phyloP scores from a whole-genome alignment of 176 grass and related monocot genomes.

The Alopecurus myosuroides region DNA sequence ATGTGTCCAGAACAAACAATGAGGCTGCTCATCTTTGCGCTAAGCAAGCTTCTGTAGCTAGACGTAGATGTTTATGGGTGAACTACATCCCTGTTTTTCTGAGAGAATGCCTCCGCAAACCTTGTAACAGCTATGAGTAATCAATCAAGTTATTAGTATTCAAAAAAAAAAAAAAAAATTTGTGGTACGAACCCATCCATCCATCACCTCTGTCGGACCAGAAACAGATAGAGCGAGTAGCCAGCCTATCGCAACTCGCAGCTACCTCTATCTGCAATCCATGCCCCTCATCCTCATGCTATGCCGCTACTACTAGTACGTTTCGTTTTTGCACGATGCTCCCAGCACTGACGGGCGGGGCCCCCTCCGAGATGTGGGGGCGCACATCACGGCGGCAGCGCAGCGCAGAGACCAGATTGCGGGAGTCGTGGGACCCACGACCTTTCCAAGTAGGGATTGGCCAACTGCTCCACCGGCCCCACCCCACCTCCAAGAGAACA shows the following conservation, averaged over 20 bases:
- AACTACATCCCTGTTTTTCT: too few species aligned
- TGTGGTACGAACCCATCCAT: background rate
- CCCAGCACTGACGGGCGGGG: background rate
- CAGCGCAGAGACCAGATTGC: slow-evolving; percentile 14
- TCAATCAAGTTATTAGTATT: too few species aligned
- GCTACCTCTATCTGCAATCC: background rate
- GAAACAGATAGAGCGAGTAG: background rate
- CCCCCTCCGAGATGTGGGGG: background rate
- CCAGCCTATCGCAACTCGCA: background rate
- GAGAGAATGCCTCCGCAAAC: too few species aligned
- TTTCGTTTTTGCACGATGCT: too few species aligned
- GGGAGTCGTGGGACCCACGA: slow-evolving; percentile 19
- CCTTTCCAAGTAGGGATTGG: slow-evolving; percentile 44
- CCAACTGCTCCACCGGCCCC: slow-evolving; percentile 37
- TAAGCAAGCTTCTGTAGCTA: too few species aligned
- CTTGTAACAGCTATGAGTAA: too few species aligned
- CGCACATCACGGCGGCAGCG: background rate
- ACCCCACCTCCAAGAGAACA: background rate
- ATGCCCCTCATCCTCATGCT: background rate
- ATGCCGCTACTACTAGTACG: too few species aligned
- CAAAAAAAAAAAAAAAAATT: too few species aligned
- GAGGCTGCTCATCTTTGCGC: too few species aligned
- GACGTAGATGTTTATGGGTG: too few species aligned
- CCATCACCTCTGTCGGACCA: background rate
- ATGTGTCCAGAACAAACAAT: too few species aligned